phyloP scores from a whole-genome alignment of 371 early-diverging fungal genomes.

The Zychaea mexicana region DNA sequence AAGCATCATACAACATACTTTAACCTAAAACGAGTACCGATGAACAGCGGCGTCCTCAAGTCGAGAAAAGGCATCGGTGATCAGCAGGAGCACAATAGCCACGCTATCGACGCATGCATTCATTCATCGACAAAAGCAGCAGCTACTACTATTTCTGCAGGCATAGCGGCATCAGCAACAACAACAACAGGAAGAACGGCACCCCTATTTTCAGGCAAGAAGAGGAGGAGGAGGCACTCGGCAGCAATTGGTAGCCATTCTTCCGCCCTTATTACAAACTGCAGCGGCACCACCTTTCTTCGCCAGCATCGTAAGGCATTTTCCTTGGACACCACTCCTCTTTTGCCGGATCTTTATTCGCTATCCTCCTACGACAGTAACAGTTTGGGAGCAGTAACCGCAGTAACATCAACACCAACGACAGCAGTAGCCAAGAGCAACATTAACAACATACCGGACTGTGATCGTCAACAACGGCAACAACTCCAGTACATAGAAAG shows the following conservation, averaged over 20 bases:
- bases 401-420: not conserved
- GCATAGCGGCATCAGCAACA: not conserved
- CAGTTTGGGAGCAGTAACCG: not conserved
- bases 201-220: not conserved
- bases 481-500: not conserved
- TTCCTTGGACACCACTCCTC: conserved; percentile 16
- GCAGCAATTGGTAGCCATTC: not conserved
- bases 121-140: not conserved
- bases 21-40: too few relatives aligned
- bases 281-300: not conserved
- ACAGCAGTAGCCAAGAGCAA: too few relatives aligned
- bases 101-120: not conserved
- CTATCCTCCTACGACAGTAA: not conserved
- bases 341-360: not conserved
- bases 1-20: not conserved
- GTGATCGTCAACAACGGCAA: not conserved
- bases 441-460: too few relatives aligned
- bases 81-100: not conserved
- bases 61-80: not conserved
- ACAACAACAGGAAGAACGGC: not conserved
- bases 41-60: not conserved
- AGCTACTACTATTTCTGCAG: not conserved
- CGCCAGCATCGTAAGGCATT: conserved; percentile 7
- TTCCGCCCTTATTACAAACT: not conserved
- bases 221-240: conserved; percentile 6